Base-by-base conservation (phyloP, 139 green algal species). In the Chlorella vulgaris region DNA sequence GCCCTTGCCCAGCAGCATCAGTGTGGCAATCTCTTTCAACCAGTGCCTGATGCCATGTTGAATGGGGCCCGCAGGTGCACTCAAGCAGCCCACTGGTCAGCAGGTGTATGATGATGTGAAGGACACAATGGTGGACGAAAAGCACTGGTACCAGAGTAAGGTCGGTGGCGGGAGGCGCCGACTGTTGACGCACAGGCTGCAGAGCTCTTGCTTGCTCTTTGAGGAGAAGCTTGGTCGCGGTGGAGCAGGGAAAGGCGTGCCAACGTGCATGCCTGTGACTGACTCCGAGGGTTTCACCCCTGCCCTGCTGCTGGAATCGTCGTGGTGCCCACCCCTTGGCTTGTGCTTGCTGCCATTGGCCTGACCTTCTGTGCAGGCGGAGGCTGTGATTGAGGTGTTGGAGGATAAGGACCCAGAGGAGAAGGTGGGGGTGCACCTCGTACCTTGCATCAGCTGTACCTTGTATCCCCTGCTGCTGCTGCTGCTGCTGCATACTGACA, bases 321-420 rank as follows among this genome's bases (percentile, higher is more conserved):
- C 13, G 13, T 15, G 10, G 47, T 15, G 13, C 15, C 47, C 47
- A 24, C 10, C 47, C 47, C 47, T 58, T 58, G 47, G 47, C 47
- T 15, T 58, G 47, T 58, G 47, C 15, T 10, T 58, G 47, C 47
- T 58, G 47, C 10, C 47, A 15, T 58, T 2, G 3, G 10, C 4
- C 61, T 36, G 22, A 21, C 18, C 6, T 33, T 5, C 50, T 22
- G 18, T 66, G 71, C 71, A 78, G 71, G 73, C 76, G 19, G 71
- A 67, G 39, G 69, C 68, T 24, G 68, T 74, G 39, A 80, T 85
- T 13, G 53, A 82, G 69, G 29, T 67, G 31, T 38, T 85, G 28
- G 7, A 36, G 6, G 40, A 77, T 0, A 55, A 60, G 40, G 69
- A 81, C 26, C 33, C 73, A 4, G 69, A 85, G 24, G 81, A 76